Evolutionary conservation across 2,329 filamentous ascomycete species (phyloP).

Genomic region (Clarireedia homoeocarpa): DNA sequence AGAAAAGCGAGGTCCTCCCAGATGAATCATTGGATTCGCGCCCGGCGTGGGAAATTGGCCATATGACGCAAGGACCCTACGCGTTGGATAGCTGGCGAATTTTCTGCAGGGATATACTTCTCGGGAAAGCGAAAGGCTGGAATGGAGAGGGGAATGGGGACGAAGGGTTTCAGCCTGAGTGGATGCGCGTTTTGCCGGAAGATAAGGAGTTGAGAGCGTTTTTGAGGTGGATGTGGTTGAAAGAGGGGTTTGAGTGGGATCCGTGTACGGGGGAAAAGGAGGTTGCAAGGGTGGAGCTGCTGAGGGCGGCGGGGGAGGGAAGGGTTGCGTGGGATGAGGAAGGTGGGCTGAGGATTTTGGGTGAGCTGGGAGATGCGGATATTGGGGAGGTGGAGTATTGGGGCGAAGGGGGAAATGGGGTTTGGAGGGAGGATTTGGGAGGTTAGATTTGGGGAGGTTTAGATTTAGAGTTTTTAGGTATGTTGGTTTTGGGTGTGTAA

Average conservation of each 20-base stretch:
- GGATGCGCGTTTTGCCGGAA: conserved; percentile 74
- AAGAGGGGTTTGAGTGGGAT: conserved; percentile 79
- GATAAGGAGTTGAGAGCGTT: conserved; percentile 89
- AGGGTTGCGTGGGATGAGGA: conserved; percentile 37
- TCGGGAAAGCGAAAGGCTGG: conserved; percentile 59
- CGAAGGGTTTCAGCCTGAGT: conserved; percentile 68
- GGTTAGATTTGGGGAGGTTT: neutral
- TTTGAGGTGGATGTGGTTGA: conserved; percentile 86
- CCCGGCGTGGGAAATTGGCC: conserved; percentile 69
- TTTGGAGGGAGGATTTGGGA: neutral
- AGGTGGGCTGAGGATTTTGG: conserved; percentile 31
- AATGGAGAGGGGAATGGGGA: conserved; percentile 55
- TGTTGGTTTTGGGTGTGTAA: neutral
- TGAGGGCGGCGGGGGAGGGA: conserved; percentile 48
- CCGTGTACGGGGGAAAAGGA: conserved; percentile 57
- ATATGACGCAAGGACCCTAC: conserved; percentile 76
- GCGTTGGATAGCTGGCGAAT: conserved; percentile 88
- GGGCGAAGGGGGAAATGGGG: neutral
- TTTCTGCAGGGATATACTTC: conserved; percentile 75
- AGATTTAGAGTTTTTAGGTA: too few species aligned
- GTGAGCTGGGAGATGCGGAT: neutral
- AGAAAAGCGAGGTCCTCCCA: conserved; percentile 38
- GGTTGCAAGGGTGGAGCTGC: conserved; percentile 44
- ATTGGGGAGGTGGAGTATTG: neutral
- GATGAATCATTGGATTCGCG: conserved; percentile 31